Base-by-base conservation (phyloP, 805 yeast species). In the Ogataea paradorogensis region DNA sequence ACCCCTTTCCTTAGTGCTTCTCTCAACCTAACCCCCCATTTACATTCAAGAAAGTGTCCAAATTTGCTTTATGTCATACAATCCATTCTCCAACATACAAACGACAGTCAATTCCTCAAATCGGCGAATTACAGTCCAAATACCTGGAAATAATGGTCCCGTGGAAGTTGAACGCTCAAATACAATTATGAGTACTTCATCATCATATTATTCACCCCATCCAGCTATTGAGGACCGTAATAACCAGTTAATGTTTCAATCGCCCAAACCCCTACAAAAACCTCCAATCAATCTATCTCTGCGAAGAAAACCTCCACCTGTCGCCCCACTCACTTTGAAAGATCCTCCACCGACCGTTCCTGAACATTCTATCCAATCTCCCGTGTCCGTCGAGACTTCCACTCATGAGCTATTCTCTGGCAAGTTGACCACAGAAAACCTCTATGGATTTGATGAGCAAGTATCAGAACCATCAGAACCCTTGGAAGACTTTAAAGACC, bases 281-380 rank as follows among this genome's bases (percentile, higher is more conserved):
- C 48, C 53, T 4, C 48, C 50, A 3, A 38, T 44, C 2, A 39
- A 50, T 18, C 34, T 53, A 9, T 27, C 45, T 2, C 35, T 42
- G 26, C 46, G 51, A 28, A 38, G 53, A 29, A 37, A 41, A 15
- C 56, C 58, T 5, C 56, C 56, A 7, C 53, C 51, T 6, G 15
- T 25, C 6, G 9, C 16, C 27, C 36, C 38, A 14, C 7, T 14
- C 15, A 10, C 33, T 7, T 30, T 13, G 5, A 26, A 11, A 11
- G 28, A 14, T 11, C 7, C 25, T 13, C 10, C 28, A 7, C 26
- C 32, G 4, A 13, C 16, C n/a, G 30, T 15, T 14, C 30, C 30
- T 11, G 31, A 28, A 9, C 21, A 26, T 8, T 11, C 28, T 7
- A 11, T 28, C 11, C 22, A 5, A 15, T 28, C 31, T 10, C 31